Conservation (phyloP, 192 early-diverging fungal genomes). For the Coemansia furcata region DNA sequence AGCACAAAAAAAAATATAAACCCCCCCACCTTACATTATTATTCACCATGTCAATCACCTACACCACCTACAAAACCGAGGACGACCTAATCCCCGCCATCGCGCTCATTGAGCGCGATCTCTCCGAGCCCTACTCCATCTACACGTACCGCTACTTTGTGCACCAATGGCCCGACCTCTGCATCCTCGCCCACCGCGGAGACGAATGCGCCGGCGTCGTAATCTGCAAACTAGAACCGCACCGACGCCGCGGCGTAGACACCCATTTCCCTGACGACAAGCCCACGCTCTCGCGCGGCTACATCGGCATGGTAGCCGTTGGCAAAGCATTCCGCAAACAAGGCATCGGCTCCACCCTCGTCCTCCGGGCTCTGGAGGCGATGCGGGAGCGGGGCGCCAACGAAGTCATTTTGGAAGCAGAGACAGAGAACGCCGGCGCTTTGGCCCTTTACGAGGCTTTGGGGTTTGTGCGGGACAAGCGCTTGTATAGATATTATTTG, state of each 20-base stretch:
- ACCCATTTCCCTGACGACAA: conserved; percentile 13
- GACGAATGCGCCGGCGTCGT: conserved; percentile 78
- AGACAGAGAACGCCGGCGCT: conserved; percentile 81
- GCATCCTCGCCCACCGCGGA: conserved; percentile 64
- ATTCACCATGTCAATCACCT: conserved; percentile 18
- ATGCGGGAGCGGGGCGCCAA: conserved; percentile 80
- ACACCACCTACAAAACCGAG: conserved; percentile 70
- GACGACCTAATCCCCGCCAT: conserved; percentile 74
- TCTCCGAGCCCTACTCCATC: conserved; percentile 96
- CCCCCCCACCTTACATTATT: background rate
- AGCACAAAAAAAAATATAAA: background rate
- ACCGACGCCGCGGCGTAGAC: conserved; percentile 25
- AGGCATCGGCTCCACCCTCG: conserved; percentile 76
- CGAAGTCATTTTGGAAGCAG: conserved; percentile 87
- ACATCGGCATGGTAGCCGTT: conserved; percentile 98
- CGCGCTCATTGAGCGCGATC: conserved; percentile 83
- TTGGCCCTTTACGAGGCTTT: conserved; percentile 83
- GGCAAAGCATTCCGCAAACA: conserved; percentile 73
- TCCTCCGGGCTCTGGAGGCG: conserved; percentile 64
- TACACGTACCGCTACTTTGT: conserved; percentile 98
- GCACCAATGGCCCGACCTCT: conserved; percentile 87
- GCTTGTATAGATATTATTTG: conserved; percentile 88
- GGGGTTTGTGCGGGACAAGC: conserved; percentile 92
- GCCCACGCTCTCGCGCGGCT: conserved; percentile 62
- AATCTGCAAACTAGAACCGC: conserved; percentile 80